Evolutionary conservation across 2,329 filamentous ascomycete species (phyloP).

Genomic region (Monosporascus sp.): DNA sequence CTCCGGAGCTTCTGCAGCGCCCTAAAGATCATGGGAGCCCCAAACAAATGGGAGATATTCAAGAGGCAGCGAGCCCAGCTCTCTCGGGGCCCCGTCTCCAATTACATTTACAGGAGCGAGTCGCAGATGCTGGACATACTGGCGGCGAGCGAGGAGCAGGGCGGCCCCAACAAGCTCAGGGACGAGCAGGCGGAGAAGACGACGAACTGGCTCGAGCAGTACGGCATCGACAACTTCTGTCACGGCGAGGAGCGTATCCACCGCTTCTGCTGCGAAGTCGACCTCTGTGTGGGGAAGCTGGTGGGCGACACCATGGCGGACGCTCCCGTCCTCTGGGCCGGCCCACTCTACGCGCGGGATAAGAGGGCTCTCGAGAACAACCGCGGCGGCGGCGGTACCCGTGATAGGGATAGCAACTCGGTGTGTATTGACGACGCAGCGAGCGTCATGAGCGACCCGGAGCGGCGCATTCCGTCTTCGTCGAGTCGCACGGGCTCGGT

Average conservation of each 20-base stretch:
- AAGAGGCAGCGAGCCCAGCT: slow-evolving; percentile 43
- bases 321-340: slow-evolving; percentile 86
- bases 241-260: slow-evolving; percentile 92
- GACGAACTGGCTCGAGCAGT: slow-evolving; percentile 72
- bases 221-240: slow-evolving; percentile 87
- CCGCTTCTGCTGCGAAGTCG: slow-evolving; percentile 84
- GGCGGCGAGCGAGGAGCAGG: slow-evolving; percentile 75
- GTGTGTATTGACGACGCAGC: slow-evolving; percentile 44
- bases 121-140: slow-evolving; percentile 83
- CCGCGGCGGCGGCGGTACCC: slow-evolving; percentile 17
- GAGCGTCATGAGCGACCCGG: slow-evolving; percentile 51
- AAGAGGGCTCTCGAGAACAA: slow-evolving; percentile 52
- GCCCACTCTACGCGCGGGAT: slow-evolving; percentile 78
- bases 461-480: slow-evolving; percentile 39
- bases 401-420: slow-evolving; percentile 39
- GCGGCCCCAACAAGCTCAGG: slow-evolving; percentile 90
- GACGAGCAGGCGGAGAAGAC: slow-evolving; percentile 91
- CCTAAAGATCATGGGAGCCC: slow-evolving; percentile 81
- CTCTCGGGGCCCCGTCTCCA: slow-evolving; percentile 43
- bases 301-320: slow-evolving; percentile 80
- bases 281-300: slow-evolving; percentile 77
- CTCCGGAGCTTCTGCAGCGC: slow-evolving; percentile 81
- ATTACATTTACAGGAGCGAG: slow-evolving; percentile 73
- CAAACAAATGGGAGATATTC: slow-evolving; percentile 49
- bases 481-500: slow-evolving; percentile 45